Evolutionary conservation across 345 rosid species (phyloP).

Genomic region (Limnanthes douglasii): DNA sequence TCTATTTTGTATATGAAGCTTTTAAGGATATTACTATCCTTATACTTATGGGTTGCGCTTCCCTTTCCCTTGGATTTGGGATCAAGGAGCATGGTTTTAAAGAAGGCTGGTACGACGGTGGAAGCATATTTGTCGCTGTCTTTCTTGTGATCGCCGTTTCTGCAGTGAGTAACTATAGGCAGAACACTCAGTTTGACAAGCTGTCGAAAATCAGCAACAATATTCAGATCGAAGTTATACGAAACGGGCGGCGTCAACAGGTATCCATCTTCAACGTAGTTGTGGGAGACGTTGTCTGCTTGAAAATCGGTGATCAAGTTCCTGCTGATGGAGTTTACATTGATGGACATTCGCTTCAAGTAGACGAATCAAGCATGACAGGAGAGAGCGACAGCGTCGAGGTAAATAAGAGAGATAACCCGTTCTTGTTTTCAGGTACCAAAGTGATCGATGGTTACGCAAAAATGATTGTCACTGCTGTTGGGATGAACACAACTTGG

Average conservation of each 20-base stretch:
- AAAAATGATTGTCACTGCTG: conserved; percentile 47
- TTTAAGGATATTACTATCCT: conserved; percentile 39
- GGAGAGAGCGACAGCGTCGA: conserved; percentile 41
- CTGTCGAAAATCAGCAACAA: conserved; percentile 35
- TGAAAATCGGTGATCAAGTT: conserved; percentile 54
- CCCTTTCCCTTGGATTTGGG: conserved; percentile 46
- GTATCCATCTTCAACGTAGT: conserved; percentile 45
- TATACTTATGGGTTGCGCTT: conserved; percentile 44
- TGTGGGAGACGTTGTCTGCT: conserved; percentile 42
- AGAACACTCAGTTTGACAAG: conserved; percentile 35
- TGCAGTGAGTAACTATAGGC: conserved; percentile 32
- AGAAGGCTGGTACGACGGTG: conserved; percentile 73
- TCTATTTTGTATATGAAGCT: conserved; percentile 32
- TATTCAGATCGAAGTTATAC: conserved; percentile 32
- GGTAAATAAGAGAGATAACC: conserved; percentile 17
- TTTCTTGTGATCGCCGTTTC: conserved; percentile 40
- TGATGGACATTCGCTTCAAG: conserved; percentile 28
- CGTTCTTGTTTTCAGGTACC: conserved; percentile 48
- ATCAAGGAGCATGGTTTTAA: conserved; percentile 38
- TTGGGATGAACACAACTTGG: conserved; percentile 66
- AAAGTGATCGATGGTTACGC: conserved; percentile 42
- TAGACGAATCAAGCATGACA: conserved; percentile 58
- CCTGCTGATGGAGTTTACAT: conserved; percentile 55
- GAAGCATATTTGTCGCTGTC: conserved; percentile 42
- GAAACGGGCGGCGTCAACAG: conserved; percentile 28